phyloP scores from a whole-genome alignment of 495 filamentous ascomycete species.

The Rhypophila decipiens region DNA sequence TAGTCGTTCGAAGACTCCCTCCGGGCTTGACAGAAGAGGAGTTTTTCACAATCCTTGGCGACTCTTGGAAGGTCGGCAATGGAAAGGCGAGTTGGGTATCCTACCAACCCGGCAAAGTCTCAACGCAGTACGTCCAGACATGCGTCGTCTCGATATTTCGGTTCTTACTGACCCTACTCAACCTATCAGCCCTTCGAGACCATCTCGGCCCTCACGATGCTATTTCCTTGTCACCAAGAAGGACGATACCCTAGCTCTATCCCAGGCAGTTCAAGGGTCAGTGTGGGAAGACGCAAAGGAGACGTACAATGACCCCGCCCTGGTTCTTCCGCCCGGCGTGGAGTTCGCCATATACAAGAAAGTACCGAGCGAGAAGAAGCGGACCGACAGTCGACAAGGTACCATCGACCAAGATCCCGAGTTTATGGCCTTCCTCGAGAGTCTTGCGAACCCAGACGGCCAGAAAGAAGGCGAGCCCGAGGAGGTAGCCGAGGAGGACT shows the following conservation, averaged over 20 bases:
- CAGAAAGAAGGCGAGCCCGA: conserved; percentile 37
- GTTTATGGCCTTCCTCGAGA: conserved; percentile 88
- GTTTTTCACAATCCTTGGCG: conserved; percentile 65
- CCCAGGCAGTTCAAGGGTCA: conserved; percentile 56
- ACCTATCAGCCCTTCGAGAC: conserved; percentile 60
- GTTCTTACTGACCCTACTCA: too few relatives aligned
- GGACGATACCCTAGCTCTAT: conserved; percentile 53
- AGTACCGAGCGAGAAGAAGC: conserved; percentile 59
- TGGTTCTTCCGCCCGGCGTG: conserved; percentile 66
- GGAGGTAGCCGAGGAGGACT: conserved; percentile 44
- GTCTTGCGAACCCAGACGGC: conserved; percentile 67
- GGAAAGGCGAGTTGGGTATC: conserved; percentile 79
- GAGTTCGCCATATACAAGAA: conserved; percentile 81
- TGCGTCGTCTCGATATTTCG: too few relatives aligned
- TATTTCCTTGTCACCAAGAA: conserved; percentile 67
- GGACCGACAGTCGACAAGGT: conserved; percentile 79
- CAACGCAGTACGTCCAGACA: conserved; percentile 82
- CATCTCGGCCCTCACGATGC: conserved; percentile 66
- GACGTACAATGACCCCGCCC: conserved; percentile 57
- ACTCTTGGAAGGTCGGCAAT: conserved; percentile 70
- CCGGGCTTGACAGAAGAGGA: conserved; percentile 79
- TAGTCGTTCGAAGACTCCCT: conserved; percentile 77
- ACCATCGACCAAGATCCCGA: conserved; percentile 94
- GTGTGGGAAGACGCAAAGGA: conserved; percentile 70
- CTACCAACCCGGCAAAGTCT: conserved; percentile 77